Evolutionary conservation across 2,329 filamentous ascomycete species (phyloP).

Genomic region (Colletotrichum sp.): DNA sequence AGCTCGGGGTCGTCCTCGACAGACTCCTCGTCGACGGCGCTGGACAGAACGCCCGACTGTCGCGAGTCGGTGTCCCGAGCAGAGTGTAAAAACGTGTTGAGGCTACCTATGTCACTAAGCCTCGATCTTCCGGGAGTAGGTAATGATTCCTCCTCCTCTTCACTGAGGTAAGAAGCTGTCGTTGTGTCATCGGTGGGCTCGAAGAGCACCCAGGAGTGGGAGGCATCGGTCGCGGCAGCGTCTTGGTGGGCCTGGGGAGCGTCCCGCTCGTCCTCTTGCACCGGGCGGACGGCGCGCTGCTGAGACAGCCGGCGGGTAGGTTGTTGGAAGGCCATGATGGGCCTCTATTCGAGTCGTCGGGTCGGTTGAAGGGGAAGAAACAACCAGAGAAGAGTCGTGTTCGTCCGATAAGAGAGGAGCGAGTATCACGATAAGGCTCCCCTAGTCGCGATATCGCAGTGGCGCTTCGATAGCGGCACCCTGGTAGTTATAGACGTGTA

Average conservation of each 20-base stretch:
- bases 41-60: conserved; percentile 42
- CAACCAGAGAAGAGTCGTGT: background rate
- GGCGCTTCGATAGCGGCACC: conserved; percentile 4
- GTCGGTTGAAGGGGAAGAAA: background rate
- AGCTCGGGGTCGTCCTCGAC: conserved; percentile 77
- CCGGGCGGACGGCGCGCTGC: conserved; percentile 46
- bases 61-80: conserved; percentile 51
- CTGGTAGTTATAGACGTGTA: background rate
- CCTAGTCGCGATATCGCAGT: conserved; percentile 15
- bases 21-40: conserved; percentile 38
- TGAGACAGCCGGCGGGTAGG: conserved; percentile 58
- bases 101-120: conserved; percentile 80
- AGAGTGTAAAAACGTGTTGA: conserved; percentile 72
- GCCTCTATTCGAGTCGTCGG: background rate
- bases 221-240: conserved; percentile 50
- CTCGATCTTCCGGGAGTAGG: conserved; percentile 72
- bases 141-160: conserved; percentile 70
- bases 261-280: conserved; percentile 45
- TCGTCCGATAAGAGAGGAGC: conserved; percentile 3
- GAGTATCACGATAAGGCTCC: conserved; percentile 13
- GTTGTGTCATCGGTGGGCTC: conserved; percentile 68
- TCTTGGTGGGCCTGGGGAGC: conserved; percentile 25
- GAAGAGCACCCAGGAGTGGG: conserved; percentile 97
- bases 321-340: conserved; percentile 64
- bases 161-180: conserved; percentile 71